A percentile compares a stretch with the other conserved stretches of the same genome.
Conservation (phyloP, 2,329 filamentous ascomycete genomes). For the Aspergillus sp. region DNA sequence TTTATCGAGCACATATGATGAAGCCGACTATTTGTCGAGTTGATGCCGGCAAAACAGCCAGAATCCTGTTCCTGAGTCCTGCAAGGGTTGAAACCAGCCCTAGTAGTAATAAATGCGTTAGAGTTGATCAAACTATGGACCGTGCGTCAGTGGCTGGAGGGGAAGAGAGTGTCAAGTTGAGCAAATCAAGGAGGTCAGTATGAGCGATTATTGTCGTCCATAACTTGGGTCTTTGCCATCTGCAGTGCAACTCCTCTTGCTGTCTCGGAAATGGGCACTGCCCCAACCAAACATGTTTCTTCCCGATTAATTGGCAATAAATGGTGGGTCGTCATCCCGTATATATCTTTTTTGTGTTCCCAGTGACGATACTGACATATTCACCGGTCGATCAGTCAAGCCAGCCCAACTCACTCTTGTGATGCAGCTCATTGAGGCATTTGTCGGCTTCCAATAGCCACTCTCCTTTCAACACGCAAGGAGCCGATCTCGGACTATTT, state of each 20-base stretch:
- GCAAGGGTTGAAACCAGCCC: too few species aligned
- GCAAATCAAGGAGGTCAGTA: background rate
- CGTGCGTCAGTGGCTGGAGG: slow-evolving; percentile 8
- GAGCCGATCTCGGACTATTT: background rate
- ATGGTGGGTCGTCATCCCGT: background rate
- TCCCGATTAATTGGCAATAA: background rate
- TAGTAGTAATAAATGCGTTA: background rate
- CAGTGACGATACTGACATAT: background rate
- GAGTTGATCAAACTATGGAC: slow-evolving; percentile 6
- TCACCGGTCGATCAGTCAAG: slow-evolving; percentile 1
- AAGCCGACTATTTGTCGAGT: too few species aligned
- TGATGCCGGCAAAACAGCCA: too few species aligned
- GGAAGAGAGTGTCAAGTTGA: background rate
- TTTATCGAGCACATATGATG: too few species aligned
- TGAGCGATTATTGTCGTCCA: slow-evolving; percentile 9
- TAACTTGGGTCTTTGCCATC: background rate
- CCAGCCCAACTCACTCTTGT: background rate
- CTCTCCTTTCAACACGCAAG: background rate
- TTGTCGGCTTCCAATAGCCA: slow-evolving; percentile 9
- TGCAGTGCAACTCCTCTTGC: background rate
- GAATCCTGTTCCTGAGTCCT: too few species aligned
- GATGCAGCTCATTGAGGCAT: slow-evolving; percentile 9
- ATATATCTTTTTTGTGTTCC: background rate
- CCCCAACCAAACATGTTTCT: background rate
- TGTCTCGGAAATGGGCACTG: background rate